Base-by-base conservation (phyloP, 371 early-diverging fungal species). In the Actinomortierella ambigua region DNA sequence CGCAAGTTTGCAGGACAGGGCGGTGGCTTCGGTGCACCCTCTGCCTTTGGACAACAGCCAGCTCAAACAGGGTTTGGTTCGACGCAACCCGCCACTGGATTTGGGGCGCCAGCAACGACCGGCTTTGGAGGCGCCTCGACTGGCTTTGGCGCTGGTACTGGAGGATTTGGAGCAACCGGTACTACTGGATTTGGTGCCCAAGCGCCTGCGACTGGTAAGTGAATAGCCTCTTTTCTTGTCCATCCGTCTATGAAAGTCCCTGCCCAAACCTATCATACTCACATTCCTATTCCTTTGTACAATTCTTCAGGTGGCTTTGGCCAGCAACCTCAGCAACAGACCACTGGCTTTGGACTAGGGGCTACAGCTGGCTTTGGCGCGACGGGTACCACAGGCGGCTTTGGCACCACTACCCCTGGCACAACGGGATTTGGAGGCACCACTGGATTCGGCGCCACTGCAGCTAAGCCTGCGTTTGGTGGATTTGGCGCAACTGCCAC, bases 1-100 rank as follows among this genome's bases (percentile, higher is more conserved):
- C 92, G 95, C 62, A 93, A 95, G 65, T 84, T 77, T 14, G 81
- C 88, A 6, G 76, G 70, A 0, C 63, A 62, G 40, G 70, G 57
- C n/a, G 34, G 51, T 40, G 66, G 68, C 17, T 82, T 82, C 52
- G 69, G 68, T 7, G 75, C 57, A 14, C 24, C 76, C 3, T 13
- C 63, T 27, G 67, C 68, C 44, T 75, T 68, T 53, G 69, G 65
- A 23, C 73, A 64, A 29, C 68, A 67, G 53, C 60, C 28, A 28
- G 55, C 70, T 46, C 66, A 63, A 53, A 50, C 63, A 1, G 79
- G 76, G 11, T 81, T 79, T n/a, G 79, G 81, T n/a, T 57, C 73
- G 9, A 39, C 39, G 20, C 48, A 53, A 48, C 22, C 65, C 5
- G 22, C 73, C 5, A 58, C 75, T 2, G 82, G 76, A 5, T 83